These are phyloP conservation scores for Emmonsiellopsis sp. DNA, from an alignment of 2,329 filamentous ascomycete genomes.

Conservation along the genomic window DNA sequence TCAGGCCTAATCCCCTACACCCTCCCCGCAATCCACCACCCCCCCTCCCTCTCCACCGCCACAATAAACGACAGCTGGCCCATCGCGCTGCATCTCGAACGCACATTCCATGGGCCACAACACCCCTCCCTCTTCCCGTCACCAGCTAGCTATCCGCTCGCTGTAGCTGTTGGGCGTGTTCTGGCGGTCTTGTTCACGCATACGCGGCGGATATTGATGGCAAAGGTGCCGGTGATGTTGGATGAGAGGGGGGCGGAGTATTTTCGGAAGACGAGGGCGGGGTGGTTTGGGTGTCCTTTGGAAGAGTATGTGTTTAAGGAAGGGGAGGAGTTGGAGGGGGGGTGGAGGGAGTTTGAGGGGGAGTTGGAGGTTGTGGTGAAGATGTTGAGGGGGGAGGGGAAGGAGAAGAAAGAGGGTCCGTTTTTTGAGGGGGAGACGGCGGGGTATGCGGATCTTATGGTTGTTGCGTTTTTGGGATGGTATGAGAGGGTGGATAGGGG, in stretches of 20 bases:
- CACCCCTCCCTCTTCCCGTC: constrained; percentile 25
- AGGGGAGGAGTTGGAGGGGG: constrained; percentile 4
- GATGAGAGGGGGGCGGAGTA: constrained; percentile 25
- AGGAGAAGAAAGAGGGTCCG: constrained; percentile 3
- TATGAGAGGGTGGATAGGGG: constrained; percentile 4
- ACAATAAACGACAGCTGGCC: constrained; percentile 23
- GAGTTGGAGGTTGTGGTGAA: constrained; percentile 19
- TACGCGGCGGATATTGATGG: constrained; percentile 23
- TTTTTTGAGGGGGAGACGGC: constrained; percentile 11
- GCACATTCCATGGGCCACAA: constrained; percentile 27
- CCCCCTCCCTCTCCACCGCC: constrained; percentile 17
- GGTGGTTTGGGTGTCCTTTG: constrained; percentile 20
- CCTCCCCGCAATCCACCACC: constrained; percentile 31
- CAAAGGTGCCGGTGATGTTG: constrained; percentile 27
- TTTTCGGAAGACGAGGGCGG: constrained; percentile 30
- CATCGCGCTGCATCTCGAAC: constrained; percentile 31
- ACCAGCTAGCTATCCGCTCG: constrained; percentile 21
- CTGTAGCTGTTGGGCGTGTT: constrained; percentile 19
- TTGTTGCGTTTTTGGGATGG: constrained; percentile 8
- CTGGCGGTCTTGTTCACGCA: constrained; percentile 4
- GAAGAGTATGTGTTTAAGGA: constrained; percentile 22
- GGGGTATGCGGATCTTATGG: constrained; percentile 11
- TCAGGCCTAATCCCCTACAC: constrained; percentile 20
- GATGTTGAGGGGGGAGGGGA: constrained; percentile 16
- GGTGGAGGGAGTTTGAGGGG: constrained; percentile 14